phyloP scores from a whole-genome alignment of 2,329 filamentous ascomycete genomes.

The Niveomyces coronatus region DNA sequence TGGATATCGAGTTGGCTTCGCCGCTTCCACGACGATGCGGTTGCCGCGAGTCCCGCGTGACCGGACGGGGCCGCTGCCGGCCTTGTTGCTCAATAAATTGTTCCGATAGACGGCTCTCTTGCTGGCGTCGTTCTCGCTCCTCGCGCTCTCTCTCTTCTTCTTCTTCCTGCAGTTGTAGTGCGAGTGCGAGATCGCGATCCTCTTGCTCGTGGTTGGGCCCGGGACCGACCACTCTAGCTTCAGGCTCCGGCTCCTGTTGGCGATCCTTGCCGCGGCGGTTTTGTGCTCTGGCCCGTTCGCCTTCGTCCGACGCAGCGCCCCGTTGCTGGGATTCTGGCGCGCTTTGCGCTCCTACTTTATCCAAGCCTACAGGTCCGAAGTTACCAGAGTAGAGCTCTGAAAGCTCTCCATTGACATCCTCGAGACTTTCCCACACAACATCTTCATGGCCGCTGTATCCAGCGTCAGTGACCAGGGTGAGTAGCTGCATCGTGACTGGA shows the following conservation, averaged over 20 bases:
- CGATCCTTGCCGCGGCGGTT: constrained; percentile 19
- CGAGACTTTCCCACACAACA: constrained; percentile 90
- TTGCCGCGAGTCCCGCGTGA: not conserved
- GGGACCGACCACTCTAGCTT: constrained; percentile 17
- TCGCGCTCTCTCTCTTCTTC: constrained; percentile 72
- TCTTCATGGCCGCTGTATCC: constrained; percentile 83
- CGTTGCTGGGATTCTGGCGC: constrained; percentile 11
- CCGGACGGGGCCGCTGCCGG: constrained; percentile 17
- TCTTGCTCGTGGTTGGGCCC: constrained; percentile 52
- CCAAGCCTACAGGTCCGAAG: constrained; percentile 68
- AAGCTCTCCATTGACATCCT: constrained; percentile 74
- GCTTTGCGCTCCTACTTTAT: constrained; percentile 13
- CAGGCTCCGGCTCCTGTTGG: constrained; percentile 10
- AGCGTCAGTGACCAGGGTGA: constrained; percentile 84
- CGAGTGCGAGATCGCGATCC: constrained; percentile 78
- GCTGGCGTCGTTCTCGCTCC: constrained; percentile 49
- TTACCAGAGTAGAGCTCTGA: constrained; percentile 85
- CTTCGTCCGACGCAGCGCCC: constrained; percentile 12
- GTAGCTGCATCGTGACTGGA: constrained; percentile 61
- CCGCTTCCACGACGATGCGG: constrained; percentile 32
- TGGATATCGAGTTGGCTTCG: constrained; percentile 23
- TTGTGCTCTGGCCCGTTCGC: constrained; percentile 48
- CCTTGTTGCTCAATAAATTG: constrained; percentile 59
- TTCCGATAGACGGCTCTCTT: constrained; percentile 60
- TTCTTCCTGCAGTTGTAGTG: constrained; percentile 87